A percentile compares a stretch with the other conserved stretches of the same genome.
phyloP scores from a whole-genome alignment of 805 yeast genomes.

The Hanseniaspora osmophila region DNA sequence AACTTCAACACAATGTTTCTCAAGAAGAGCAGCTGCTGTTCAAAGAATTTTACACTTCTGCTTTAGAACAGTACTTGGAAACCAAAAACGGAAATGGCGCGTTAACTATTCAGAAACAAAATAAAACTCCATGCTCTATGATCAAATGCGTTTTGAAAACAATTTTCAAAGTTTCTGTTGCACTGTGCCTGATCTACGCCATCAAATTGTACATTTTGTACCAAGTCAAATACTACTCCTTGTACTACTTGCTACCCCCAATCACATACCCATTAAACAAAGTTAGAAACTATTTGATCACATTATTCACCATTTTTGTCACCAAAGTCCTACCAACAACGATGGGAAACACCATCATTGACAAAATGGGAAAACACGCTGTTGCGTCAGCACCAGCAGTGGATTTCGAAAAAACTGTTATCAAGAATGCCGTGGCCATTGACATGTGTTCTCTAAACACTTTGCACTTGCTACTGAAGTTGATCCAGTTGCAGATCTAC shows the following conservation, averaged over 20 bases:
- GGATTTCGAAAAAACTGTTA: background rate
- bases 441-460: background rate
- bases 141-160: background rate
- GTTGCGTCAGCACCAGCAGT: background rate
- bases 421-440: background rate
- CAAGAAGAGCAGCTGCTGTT: background rate
- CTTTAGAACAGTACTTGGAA: slow-evolving; percentile 4
- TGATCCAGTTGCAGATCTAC: background rate
- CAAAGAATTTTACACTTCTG: slow-evolving; percentile 3
- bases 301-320: background rate
- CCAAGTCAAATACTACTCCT: slow-evolving; percentile 4
- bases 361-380: background rate
- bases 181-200: slow-evolving; percentile 2
- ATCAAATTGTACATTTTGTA: slow-evolving; percentile 6
- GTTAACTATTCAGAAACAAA: background rate
- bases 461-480: background rate
- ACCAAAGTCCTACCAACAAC: background rate
- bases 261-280: background rate
- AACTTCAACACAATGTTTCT: background rate
- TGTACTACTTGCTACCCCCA: background rate
- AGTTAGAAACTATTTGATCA: background rate
- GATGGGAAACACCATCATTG: background rate
- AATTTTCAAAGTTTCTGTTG: slow-evolving; percentile 1
- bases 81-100: background rate
- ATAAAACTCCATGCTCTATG: background rate